Evolutionary conservation across 2,329 filamentous ascomycete species (phyloP).

Genomic region (Graphiopsis chlorocephala): DNA sequence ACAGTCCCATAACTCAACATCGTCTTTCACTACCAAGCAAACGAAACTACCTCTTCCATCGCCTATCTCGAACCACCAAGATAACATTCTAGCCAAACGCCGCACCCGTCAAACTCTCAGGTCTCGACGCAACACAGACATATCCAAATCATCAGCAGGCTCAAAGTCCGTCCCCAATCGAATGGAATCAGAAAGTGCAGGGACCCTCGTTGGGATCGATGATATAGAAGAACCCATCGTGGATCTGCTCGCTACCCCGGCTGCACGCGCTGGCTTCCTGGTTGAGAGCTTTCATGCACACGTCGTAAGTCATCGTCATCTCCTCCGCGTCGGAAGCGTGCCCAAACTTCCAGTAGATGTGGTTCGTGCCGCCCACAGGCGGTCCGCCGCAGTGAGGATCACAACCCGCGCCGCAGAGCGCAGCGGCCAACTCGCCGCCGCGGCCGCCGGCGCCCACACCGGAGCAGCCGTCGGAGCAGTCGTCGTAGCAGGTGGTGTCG

Average conservation of each 20-base stretch:
- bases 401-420: background rate
- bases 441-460: background rate
- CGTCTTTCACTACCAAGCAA: background rate
- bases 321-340: background rate
- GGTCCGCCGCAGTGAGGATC: background rate
- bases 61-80: background rate
- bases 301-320: background rate
- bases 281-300: background rate
- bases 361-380: background rate
- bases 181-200: background rate
- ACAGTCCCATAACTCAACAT: background rate
- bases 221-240: background rate
- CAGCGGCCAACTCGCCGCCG: background rate
- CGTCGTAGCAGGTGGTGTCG: background rate
- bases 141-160: background rate
- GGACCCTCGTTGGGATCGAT: background rate
- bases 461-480: background rate
- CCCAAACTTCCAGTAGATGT: background rate
- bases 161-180: background rate
- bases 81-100: no score
- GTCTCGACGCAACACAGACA: background rate
- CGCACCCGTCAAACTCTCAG: background rate
- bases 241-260: background rate
- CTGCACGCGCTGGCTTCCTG: background rate
- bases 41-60: background rate